Percentiles rank a stretch among this genome's conserved stretches.
Evolutionary conservation across 2,329 filamentous ascomycete genomes (phyloP).

Genomic region (Xylariaceae sp.): DNA sequence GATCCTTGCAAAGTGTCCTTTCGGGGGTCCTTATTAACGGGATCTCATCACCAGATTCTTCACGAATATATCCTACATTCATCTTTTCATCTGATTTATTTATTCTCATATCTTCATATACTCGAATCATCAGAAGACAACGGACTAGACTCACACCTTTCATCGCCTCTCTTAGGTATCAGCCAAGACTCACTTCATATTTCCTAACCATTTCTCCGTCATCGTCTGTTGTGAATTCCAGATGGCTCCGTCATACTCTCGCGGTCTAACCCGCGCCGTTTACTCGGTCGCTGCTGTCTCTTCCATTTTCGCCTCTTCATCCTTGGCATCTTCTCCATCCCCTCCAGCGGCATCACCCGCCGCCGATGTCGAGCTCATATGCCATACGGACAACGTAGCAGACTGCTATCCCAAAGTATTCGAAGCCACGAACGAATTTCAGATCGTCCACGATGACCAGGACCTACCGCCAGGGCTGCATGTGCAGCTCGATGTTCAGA

Average conservation of each 20-base stretch:
- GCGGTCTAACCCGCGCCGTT: constrained; percentile 15
- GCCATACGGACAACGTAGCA: constrained; percentile 52
- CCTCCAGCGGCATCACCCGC: constrained; percentile 33
- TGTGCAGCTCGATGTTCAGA: constrained; percentile 59
- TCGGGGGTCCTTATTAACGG: constrained; percentile 9
- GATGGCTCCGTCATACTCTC: constrained; percentile 16
- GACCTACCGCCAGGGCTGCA: constrained; percentile 61
- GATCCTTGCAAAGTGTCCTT: constrained; percentile 31
- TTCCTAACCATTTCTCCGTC: not conserved
- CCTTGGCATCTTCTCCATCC: constrained; percentile 28
- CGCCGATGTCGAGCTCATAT: constrained; percentile 54
- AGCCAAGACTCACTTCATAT: not conserved
- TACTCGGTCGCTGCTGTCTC: constrained; percentile 18
- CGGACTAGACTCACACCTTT: not conserved
- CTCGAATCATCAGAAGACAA: not conserved
- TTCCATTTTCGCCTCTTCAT: constrained; percentile 20
- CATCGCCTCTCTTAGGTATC: not conserved
- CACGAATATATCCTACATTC: not conserved
- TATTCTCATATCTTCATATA: not conserved
- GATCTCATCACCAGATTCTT: constrained; percentile 23
- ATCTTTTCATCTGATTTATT: not conserved
- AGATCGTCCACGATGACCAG: constrained; percentile 58
- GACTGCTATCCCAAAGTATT: constrained; percentile 65
- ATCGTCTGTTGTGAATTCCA: not conserved
- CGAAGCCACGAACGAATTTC: constrained; percentile 59